Conservation (phyloP, 2,329 filamentous ascomycete genomes). For the Exophiala sp. region DNA sequence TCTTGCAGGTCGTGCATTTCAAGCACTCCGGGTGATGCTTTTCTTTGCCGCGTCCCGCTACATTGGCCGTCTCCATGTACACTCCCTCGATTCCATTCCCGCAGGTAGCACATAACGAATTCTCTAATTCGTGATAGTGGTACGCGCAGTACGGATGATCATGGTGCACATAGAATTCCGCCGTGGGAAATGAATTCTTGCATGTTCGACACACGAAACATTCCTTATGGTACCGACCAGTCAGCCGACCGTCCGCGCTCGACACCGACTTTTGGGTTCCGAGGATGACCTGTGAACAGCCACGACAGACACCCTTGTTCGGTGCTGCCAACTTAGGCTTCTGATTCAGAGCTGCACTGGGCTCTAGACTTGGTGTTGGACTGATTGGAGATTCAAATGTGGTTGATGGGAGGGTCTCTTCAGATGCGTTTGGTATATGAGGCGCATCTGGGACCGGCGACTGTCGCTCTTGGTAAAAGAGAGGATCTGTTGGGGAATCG, state of each 20-base stretch:
- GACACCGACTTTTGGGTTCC: conserved; percentile 76
- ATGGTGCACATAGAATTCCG: conserved; percentile 85
- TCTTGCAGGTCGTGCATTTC: conserved; percentile 66
- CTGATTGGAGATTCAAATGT: conserved; percentile 8
- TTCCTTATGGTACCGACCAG: conserved; percentile 87
- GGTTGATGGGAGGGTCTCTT: no score
- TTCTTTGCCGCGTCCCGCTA: conserved; percentile 36
- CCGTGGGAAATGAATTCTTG: conserved; percentile 69
- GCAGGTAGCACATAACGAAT: conserved; percentile 75
- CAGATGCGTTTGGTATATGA: conserved; percentile 12
- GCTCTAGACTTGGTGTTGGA: neutral
- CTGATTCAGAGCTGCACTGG: neutral
- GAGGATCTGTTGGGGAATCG: conserved; percentile 46
- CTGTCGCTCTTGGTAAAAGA: conserved; percentile 39
- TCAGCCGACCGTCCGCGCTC: conserved; percentile 84
- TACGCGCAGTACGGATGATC: conserved; percentile 85
- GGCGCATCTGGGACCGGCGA: conserved; percentile 31
- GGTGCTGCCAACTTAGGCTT: conserved; percentile 9
- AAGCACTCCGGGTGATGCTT: conserved; percentile 90
- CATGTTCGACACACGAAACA: conserved; percentile 92
- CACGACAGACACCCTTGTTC: conserved; percentile 69
- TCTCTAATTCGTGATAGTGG: conserved; percentile 89
- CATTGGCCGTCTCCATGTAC: conserved; percentile 73
- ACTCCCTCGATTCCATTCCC: conserved; percentile 84
- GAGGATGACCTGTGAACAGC: conserved; percentile 69